Conservation (phyloP, 345 rosid genomes). For the Syzygium aromaticum region DNA sequence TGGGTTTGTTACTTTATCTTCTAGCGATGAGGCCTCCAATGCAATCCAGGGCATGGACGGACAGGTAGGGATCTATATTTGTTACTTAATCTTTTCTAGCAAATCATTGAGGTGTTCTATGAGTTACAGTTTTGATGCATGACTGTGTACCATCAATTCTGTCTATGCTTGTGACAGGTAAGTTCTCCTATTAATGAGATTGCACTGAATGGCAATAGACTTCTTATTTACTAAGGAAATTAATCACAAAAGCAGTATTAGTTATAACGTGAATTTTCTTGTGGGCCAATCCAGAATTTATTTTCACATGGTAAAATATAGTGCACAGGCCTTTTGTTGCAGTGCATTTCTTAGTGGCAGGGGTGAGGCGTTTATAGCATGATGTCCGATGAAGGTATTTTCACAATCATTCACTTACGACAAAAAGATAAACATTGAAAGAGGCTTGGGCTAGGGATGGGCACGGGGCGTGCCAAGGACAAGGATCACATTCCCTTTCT, state of each 20-base stretch:
- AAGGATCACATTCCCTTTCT: neutral
- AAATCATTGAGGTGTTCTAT: neutral
- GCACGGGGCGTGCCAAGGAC: neutral
- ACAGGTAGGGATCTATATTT: conserved; percentile 33
- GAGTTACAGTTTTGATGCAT: neutral
- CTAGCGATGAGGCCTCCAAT: conserved; percentile 60
- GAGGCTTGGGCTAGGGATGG: neutral
- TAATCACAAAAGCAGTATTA: neutral
- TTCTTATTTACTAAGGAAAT: neutral
- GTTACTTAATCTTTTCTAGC: neutral
- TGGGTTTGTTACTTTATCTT: conserved; percentile 60
- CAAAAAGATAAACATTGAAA: neutral
- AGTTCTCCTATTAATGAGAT: neutral
- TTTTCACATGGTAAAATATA: neutral
- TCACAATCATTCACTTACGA: neutral
- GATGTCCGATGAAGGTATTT: neutral
- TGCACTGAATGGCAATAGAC: neutral
- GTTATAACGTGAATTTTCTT: neutral
- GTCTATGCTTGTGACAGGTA: neutral
- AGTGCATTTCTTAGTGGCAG: neutral
- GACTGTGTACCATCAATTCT: neutral
- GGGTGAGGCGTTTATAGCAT: neutral
- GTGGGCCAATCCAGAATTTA: neutral
- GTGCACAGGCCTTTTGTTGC: neutral
- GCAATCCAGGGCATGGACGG: conserved; percentile 89